These are phyloP conservation scores for Phytophthora sp. DNA, from an alignment of 352 stramenopile species.

Conservation along the genomic window DNA sequence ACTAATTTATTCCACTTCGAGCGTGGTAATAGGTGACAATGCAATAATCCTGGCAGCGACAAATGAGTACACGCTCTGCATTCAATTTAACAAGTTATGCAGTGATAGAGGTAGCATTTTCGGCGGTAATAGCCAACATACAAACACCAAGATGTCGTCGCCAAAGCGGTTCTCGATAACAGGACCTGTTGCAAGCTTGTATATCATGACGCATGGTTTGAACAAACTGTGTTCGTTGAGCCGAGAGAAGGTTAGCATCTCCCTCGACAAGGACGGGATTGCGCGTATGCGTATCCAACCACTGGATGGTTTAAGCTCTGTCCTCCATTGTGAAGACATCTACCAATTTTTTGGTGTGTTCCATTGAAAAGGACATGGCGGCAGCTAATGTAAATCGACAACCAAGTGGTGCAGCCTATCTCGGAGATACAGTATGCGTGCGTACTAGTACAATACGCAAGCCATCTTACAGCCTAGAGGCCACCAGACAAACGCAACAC, in stretches of 20 bases:
- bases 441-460: neutral
- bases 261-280: conserved; percentile 95
- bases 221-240: conserved; percentile 95
- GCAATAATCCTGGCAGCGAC: no score
- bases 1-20: no score
- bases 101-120: conserved; percentile 32
- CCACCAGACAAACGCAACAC: neutral
- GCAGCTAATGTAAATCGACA: no score
- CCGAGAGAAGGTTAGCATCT: conserved; percentile 95
- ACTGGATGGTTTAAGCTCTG: conserved; percentile 89
- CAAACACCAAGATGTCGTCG: conserved; percentile 22
- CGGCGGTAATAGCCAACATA: conserved; percentile 11
- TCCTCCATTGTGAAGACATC: conserved; percentile 54
- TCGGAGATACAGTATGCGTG: neutral
- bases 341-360: conserved; percentile 71
- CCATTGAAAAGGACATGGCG: no score
- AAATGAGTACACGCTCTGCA: conserved; percentile 7
- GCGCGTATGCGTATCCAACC: conserved; percentile 80
- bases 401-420: conserved; percentile 4
- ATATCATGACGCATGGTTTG: no score
- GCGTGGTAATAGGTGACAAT: no score
- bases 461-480: neutral
- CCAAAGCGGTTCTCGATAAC: conserved; percentile 42
- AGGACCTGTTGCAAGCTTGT: conserved; percentile 20
- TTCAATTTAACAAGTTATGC: conserved; percentile 34